phyloP scores from a whole-genome alignment of 257 asterid species.

The Capsicum pubescens region DNA sequence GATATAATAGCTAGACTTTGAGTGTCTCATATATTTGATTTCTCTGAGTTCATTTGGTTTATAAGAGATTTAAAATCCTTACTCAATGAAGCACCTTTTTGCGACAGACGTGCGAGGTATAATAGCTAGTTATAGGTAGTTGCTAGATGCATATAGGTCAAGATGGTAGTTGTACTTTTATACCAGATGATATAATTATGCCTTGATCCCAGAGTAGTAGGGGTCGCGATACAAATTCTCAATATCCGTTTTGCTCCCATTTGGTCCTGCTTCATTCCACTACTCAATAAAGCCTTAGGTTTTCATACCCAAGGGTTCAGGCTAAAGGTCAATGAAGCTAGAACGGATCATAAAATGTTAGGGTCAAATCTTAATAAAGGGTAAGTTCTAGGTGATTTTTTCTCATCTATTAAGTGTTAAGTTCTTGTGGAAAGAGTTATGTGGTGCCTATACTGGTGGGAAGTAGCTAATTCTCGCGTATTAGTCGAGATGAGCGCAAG shows the following conservation, averaged over 20 bases:
- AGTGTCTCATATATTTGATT: too few species aligned
- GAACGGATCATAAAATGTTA: neutral
- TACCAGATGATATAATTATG: too few species aligned
- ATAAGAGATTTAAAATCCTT: too few species aligned
- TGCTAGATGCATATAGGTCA: too few species aligned
- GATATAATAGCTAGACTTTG: too few species aligned
- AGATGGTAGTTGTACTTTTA: too few species aligned
- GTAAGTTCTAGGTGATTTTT: too few species aligned
- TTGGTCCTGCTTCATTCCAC: neutral
- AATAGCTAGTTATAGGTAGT: too few species aligned
- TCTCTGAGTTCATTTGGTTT: too few species aligned
- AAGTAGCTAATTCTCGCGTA: neutral
- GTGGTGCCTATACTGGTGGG: neutral
- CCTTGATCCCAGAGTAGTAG: neutral
- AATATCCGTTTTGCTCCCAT: neutral
- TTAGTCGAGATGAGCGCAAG: neutral
- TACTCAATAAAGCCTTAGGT: neutral
- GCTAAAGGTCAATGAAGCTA: neutral
- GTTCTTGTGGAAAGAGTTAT: neutral
- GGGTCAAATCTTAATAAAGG: neutral
- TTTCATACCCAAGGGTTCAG: neutral
- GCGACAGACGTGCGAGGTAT: too few species aligned
- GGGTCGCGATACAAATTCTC: neutral
- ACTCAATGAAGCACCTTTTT: too few species aligned
- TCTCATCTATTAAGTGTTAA: neutral